Percentiles rank a stretch among this genome's conserved stretches.
phyloP scores from a whole-genome alignment of 768 basidiomycete species.

The Boletus patriciae region DNA sequence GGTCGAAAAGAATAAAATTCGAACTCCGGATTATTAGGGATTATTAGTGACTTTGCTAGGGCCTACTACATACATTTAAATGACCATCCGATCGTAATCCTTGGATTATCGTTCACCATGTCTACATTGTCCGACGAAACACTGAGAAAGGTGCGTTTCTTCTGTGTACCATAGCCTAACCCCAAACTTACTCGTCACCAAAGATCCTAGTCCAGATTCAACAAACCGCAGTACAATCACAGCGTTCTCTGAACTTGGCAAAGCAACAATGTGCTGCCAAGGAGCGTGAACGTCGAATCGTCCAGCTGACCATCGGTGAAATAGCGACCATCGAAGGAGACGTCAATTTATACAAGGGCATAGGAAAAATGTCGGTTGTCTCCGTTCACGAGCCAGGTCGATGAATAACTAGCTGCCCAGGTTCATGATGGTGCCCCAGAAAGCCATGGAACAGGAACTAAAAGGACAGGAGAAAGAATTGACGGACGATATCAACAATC shows the following conservation, averaged over 20 bases:
- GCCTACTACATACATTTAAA: neutral
- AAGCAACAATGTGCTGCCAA: conserved; percentile 76
- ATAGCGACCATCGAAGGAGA: conserved; percentile 67
- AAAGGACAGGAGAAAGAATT: conserved; percentile 79
- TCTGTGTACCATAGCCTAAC: neutral
- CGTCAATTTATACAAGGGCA: conserved; percentile 88
- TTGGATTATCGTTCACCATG: conserved; percentile 34
- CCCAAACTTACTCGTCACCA: conserved; percentile 19
- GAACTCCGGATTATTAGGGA: conserved; percentile 31
- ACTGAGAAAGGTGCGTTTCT: conserved; percentile 60
- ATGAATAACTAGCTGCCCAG: conserved; percentile 39
- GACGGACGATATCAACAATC: conserved; percentile 74
- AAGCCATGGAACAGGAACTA: conserved; percentile 74
- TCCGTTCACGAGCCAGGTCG: neutral
- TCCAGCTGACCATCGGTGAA: conserved; percentile 87
- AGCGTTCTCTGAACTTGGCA: conserved; percentile 70
- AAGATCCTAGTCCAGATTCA: conserved; percentile 94
- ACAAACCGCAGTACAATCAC: conserved; percentile 84
- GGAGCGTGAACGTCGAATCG: conserved; percentile 85
- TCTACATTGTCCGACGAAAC: conserved; percentile 76
- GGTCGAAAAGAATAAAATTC: conserved; percentile 29
- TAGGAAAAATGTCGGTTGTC: conserved; percentile 82
- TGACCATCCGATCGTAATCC: conserved; percentile 15
- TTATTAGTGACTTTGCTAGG: neutral
- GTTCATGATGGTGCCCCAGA: conserved; percentile 87